Evolutionary conservation across 208 protist genomes (phyloP).

Genomic region (Porcisia deanei): DNA sequence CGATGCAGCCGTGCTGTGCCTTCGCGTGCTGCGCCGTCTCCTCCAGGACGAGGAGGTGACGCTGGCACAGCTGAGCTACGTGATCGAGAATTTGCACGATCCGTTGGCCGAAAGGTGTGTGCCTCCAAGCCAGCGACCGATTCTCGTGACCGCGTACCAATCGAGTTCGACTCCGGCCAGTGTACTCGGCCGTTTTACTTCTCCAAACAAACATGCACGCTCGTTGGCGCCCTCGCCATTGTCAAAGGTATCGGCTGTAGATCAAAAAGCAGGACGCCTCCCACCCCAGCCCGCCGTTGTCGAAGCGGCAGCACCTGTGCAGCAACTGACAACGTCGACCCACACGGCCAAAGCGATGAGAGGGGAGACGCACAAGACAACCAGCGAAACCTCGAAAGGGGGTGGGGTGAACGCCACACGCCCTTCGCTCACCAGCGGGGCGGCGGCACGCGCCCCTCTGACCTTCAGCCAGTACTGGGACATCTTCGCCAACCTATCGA

Average conservation of each 20-base stretch:
- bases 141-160: background rate
- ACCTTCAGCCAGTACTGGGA: constrained; percentile 63
- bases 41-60: constrained; percentile 57
- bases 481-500: constrained; percentile 74
- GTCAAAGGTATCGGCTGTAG: background rate
- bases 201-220: constrained; percentile 4
- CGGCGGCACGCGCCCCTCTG: constrained; percentile 8
- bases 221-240: background rate
- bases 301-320: too few relatives aligned
- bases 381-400: background rate
- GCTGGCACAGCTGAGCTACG: constrained; percentile 62
- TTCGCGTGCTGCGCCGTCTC: constrained; percentile 60
- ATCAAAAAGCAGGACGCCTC: background rate
- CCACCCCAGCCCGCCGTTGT: constrained; percentile 19
- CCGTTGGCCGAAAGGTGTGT: constrained; percentile 26
- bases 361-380: background rate
- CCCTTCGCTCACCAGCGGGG: background rate
- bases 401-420: background rate
- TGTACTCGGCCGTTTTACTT: background rate
- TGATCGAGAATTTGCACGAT: constrained; percentile 65
- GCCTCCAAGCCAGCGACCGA: constrained; percentile 25
- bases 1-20: constrained; percentile 31
- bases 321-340: background rate
- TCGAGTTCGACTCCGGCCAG: background rate
- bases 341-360: background rate